Percentiles rank a stretch among this genome's conserved stretches.
These are phyloP conservation scores for Salicornia ramosissima DNA, from an alignment of 148 eudicot species.

Conservation along the genomic window DNA sequence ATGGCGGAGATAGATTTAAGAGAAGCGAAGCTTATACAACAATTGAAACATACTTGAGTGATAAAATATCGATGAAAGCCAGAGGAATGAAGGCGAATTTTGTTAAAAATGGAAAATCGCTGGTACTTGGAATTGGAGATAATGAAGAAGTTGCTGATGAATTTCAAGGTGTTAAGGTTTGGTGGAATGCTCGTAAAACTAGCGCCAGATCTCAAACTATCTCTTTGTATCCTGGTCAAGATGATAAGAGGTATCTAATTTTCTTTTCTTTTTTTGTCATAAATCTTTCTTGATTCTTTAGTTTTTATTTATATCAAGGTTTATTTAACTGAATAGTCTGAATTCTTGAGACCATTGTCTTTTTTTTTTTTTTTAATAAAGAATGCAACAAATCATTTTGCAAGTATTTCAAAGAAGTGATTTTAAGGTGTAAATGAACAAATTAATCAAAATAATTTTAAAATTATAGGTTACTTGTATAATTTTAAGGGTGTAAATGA, in stretches of 20 bases:
- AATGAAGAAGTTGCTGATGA: slow-evolving; percentile 44
- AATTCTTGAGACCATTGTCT: too few relatives aligned
- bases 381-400: too few relatives aligned
- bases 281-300: too few relatives aligned
- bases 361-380: too few relatives aligned
- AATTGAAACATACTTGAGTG: slow-evolving; percentile 35
- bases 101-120: slow-evolving; percentile 16
- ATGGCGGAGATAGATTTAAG: slow-evolving; percentile 19
- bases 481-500: too few relatives aligned
- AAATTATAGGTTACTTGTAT: too few relatives aligned
- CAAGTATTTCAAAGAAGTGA: too few relatives aligned
- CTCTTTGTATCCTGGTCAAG: slow-evolving; percentile 11
- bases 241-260: slow-evolving; percentile 41
- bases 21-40: slow-evolving; percentile 37
- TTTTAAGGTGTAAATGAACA: too few relatives aligned
- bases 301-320: too few relatives aligned
- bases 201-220: neutral
- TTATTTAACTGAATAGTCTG: too few relatives aligned
- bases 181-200: slow-evolving; percentile 35
- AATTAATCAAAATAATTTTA: too few relatives aligned
- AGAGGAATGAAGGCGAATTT: slow-evolving; percentile 34
- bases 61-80: slow-evolving; percentile 24
- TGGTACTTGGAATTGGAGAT: slow-evolving; percentile 37
- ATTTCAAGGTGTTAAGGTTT: slow-evolving; percentile 29
- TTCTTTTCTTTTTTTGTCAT: too few relatives aligned